phyloP scores from a whole-genome alignment of 345 rosid species.

The Citrus inodora region DNA sequence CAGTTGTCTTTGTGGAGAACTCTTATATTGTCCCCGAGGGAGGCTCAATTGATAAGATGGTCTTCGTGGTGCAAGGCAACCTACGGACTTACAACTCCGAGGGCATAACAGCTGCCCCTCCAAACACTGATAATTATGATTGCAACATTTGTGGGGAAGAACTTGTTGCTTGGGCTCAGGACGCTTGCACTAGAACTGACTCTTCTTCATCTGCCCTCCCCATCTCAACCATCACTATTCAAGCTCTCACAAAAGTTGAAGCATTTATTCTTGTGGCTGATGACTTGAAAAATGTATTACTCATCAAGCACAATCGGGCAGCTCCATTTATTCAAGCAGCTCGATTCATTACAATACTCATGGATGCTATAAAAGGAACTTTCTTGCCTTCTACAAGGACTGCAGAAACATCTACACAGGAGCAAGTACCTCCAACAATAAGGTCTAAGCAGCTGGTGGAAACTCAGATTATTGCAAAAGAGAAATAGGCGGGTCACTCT shows the following conservation, averaged over 20 bases:
- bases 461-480: neutral
- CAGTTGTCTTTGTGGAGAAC: slow-evolving; percentile 39
- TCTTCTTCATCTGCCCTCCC: neutral
- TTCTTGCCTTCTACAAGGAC: neutral
- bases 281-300: neutral
- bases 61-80: neutral
- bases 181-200: neutral
- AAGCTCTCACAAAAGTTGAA: neutral
- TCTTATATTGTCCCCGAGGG: slow-evolving; percentile 44
- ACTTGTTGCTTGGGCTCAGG: neutral
- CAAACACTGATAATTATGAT: neutral
- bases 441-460: neutral
- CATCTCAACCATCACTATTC: neutral
- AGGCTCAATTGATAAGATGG: slow-evolving; percentile 40
- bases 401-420: neutral
- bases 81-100: neutral
- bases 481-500: neutral
- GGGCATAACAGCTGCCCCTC: neutral
- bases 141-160: neutral
- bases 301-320: neutral
- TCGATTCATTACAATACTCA: neutral
- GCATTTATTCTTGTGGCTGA: neutral
- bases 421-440: neutral
- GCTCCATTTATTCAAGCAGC: neutral
- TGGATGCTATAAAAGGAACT: neutral